phyloP scores from a whole-genome alignment of 1,284 basidiomycete species.

The Apiotrichum veenhuisii region DNA sequence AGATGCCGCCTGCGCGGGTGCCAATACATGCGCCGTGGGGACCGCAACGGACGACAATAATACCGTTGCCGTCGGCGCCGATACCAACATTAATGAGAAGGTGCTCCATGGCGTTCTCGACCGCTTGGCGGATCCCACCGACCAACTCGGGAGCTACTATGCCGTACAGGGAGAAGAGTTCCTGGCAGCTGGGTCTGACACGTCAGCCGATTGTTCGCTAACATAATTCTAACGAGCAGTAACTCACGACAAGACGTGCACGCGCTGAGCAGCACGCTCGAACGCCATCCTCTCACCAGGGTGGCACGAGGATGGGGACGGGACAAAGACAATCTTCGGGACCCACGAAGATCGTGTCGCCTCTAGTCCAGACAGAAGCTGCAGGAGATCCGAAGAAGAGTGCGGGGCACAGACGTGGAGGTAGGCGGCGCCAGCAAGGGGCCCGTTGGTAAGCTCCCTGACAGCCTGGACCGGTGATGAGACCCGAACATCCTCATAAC shows the following conservation, averaged over 20 bases:
- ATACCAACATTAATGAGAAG: slow-evolving; percentile 30
- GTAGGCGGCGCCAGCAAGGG: slow-evolving; percentile 28
- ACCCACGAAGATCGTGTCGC: slow-evolving; percentile 18
- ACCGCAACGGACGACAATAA: slow-evolving; percentile 43
- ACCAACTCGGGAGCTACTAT: slow-evolving; percentile 12
- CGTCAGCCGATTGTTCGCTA: too few species aligned
- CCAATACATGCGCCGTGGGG: slow-evolving; percentile 38
- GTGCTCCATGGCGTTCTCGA: slow-evolving; percentile 27
- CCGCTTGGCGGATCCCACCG: slow-evolving; percentile 11
- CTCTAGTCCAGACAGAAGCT: slow-evolving; percentile 20
- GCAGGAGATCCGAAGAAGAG: slow-evolving; percentile 26
- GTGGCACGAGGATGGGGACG: slow-evolving; percentile 35
- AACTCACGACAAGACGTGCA: slow-evolving; percentile 30
- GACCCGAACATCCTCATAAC: slow-evolving; percentile 33
- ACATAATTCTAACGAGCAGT: too few species aligned
- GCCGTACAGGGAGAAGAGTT: slow-evolving; percentile 35
- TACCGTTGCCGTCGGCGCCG: slow-evolving; percentile 26
- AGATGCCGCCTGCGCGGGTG: slow-evolving; percentile 23
- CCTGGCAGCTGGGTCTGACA: slow-evolving; percentile 41
- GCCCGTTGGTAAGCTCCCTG: slow-evolving; percentile 23
- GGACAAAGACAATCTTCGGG: slow-evolving; percentile 41
- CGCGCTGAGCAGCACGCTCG: slow-evolving; percentile 22
- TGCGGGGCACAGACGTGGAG: slow-evolving; percentile 40
- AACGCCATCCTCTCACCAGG: slow-evolving; percentile 28
- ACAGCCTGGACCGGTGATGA: slow-evolving; percentile 25